Percentiles rank a stretch among this genome's conserved stretches.
Conservation (phyloP, 148 eudicot genomes). For the Hydrangea macrophylla region DNA sequence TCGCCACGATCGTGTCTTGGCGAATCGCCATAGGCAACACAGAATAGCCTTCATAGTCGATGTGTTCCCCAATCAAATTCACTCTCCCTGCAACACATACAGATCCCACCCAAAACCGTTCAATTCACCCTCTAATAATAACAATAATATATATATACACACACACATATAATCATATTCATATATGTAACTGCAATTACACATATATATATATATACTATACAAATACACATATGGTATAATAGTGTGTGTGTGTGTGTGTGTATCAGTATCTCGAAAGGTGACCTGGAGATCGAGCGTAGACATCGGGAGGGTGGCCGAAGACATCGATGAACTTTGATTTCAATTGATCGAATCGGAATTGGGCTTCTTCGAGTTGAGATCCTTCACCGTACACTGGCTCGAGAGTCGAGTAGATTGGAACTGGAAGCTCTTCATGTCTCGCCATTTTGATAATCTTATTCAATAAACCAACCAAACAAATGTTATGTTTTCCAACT, state of each 20-base stretch:
- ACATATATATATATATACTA: no score
- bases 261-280: no score
- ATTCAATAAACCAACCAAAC: no score
- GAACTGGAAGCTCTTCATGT: constrained; percentile 74
- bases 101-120: not conserved
- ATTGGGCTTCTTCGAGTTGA: constrained; percentile 71
- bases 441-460: no score
- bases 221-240: no score
- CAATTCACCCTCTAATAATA: no score
- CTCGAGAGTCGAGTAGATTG: constrained; percentile 47
- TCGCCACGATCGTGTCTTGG: constrained; percentile 85
- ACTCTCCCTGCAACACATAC: constrained; percentile 47
- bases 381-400: constrained; percentile 68
- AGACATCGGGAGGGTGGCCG: constrained; percentile 58
- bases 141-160: no score
- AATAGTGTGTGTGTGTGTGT: not conserved
- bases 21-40: constrained; percentile 94
- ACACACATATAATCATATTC: not conserved
- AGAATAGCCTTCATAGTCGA: constrained; percentile 93
- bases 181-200: not conserved
- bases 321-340: constrained; percentile 62
- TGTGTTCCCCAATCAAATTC: constrained; percentile 96
- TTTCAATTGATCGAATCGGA: constrained; percentile 59
- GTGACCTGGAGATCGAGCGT: constrained; percentile 86
- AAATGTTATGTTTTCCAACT: no score